Base-by-base conservation (phyloP, 2,329 filamentous ascomycete species). In the Pseudogymnoascus sp. region DNA sequence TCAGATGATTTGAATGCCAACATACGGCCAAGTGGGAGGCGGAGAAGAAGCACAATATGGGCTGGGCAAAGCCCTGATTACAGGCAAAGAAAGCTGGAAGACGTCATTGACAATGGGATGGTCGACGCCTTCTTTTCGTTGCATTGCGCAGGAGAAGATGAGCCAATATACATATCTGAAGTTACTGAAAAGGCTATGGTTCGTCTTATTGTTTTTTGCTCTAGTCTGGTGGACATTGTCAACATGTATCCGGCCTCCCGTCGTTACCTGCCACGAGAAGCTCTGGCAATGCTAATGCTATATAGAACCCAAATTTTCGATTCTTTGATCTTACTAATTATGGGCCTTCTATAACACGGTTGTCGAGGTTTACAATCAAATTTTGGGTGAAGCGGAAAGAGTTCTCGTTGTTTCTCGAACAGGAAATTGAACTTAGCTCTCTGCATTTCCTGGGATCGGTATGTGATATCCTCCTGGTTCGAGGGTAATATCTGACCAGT, bases 141-240 rank as follows among this genome's bases (percentile, higher is more conserved):
- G 61, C 93, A 97, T 74, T 83, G 87, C 53, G 78, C 83, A 1
- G 83, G 77, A 3, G 76, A 85, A 61, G 76, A 81, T 56, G 87
- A 91, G 15, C 92, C 93, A 0, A 77, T 97, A n/a, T 97, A 97
- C 74, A 84, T 96, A 70, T 96, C 92, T 71, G 93, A 97, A 76
- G 80, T 89, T 21, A 83, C 87, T 29, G 83, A 89, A 68, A 86
- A 86, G 70, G 87, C 90, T n/a, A 92, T 91, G 76, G 82, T 84
- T 75, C 46, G 72, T 63, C 17, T n/a, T 15, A 31, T 23, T 21
- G 15, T 46, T 31, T 59, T 23, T 33, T 59, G 19, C 56, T 37
- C 29, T 11, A 29, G 44, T 29, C 19, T 56, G 26, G 26, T 19
- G 46, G 46, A 33, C 11, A 26, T 1, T 40, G 15, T n/a, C 59